Evolutionary conservation across 768 basidiomycete species (phyloP), one percentile per base, ranked within the genome.

Genomic region (Coprinopsis sp.): DNA sequence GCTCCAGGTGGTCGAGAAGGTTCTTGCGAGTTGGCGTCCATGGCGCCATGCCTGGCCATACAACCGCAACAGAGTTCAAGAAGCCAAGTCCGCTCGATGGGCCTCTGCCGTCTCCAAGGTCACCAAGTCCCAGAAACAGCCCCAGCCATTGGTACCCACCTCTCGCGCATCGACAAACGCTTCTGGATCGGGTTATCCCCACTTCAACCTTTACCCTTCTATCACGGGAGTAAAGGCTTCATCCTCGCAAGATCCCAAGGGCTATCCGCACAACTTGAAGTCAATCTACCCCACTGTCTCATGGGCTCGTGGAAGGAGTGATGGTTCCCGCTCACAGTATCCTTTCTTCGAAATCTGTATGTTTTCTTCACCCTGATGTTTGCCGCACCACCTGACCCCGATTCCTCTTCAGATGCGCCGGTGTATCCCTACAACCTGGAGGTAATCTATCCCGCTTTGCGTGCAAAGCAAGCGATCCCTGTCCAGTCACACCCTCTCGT

Each of bases 401-500:
- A 19, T 21, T 16, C 28, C 16, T 27, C 19, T 31, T 12, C 22
- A 54, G 53, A 54, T 43, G 38, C 28, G 30, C 36, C 49, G 8
- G 51, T 52, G 4, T 54, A 58, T 30, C 55, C 52, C 7, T 34
- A 45, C 37, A 47, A 50, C 23, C 25, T 54, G 28, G 30, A 44
- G 14, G 34, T 13, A 10, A 51, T 54, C 36, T 50, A 54, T 25
- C 49, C 52, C 18, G 19, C 10, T 18, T 19, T 37, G 11, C 18
- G 34, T 37, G 11, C 10, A 7, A 37, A 18, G 10, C 19, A 10
- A 10, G 7, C 7, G 10, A 11, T 37, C 18, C 34, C 19, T 8
- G 19, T 18, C 18, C 19, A 6, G 11, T 37, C 8, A 24, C 44
- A 45, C 31, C 31, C 4, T 37, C 37, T 2, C 21, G 27, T 38